Conservation (phyloP, 2,329 filamentous ascomycete species). For the Calonectria honghensis region DNA sequence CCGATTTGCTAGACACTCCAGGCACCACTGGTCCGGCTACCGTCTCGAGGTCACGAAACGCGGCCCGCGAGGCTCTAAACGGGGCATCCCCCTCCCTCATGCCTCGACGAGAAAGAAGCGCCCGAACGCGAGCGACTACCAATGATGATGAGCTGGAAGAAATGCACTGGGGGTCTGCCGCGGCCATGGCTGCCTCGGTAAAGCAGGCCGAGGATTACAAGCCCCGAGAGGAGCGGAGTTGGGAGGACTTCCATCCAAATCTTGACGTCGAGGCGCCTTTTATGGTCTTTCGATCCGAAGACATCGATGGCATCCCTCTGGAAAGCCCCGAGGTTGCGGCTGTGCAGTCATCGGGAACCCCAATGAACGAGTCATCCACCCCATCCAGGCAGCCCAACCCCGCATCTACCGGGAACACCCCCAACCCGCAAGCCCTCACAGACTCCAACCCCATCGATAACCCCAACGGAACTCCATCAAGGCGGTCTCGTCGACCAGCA, state of each 20-base stretch:
- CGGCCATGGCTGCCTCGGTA: conserved; percentile 89
- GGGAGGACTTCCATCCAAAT: conserved; percentile 98
- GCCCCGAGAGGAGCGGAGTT: conserved; percentile 94
- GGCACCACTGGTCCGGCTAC: conserved; percentile 63
- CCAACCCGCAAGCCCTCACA: conserved; percentile 60
- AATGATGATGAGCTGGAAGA: conserved; percentile 72
- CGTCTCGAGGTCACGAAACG: conserved; percentile 70
- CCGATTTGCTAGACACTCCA: conserved; percentile 78
- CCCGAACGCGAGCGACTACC: conserved; percentile 72
- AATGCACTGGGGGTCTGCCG: conserved; percentile 89
- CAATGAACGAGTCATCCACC: conserved; percentile 65
- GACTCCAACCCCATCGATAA: conserved; percentile 59
- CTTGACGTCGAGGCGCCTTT: conserved; percentile 91
- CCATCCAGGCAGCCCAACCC: conserved; percentile 68
- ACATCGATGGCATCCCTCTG: conserved; percentile 84
- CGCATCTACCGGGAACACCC: conserved; percentile 65
- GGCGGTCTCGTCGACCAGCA: conserved; percentile 66
- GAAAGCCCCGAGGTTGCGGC: conserved; percentile 62
- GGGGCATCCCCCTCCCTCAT: conserved; percentile 64
- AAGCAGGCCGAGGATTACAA: conserved; percentile 98
- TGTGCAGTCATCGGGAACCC: conserved; percentile 53
- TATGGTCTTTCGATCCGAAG: conserved; percentile 85
- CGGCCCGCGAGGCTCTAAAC: conserved; percentile 67
- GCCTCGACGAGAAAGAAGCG: conserved; percentile 74
- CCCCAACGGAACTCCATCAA: conserved; percentile 58